phyloP scores from a whole-genome alignment of 1,284 basidiomycete species.

The Sporisorium reilianum region DNA sequence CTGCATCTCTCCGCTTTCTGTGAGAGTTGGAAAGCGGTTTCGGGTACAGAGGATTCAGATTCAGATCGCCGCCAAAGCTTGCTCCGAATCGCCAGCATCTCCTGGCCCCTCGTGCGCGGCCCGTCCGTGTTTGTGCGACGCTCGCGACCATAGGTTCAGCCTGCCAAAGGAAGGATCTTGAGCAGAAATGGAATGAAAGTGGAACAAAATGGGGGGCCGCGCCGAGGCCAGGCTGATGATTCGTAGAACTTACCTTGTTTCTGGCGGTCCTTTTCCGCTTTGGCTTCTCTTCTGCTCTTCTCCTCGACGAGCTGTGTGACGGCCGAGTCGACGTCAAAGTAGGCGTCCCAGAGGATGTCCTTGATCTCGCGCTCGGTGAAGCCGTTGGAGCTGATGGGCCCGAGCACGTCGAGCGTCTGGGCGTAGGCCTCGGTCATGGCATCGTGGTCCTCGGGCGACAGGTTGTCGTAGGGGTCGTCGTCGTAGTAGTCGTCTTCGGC shows the following conservation, averaged over 20 bases:
- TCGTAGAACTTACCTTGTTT: slow-evolving; percentile 49
- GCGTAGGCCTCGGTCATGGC: slow-evolving; percentile 56
- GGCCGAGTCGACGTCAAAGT: slow-evolving; percentile 86
- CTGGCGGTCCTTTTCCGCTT: slow-evolving; percentile 50
- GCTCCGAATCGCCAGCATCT: not conserved
- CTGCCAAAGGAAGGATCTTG: slow-evolving; percentile 14
- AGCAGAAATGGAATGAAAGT: slow-evolving; percentile 16
- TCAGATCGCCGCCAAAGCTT: slow-evolving; percentile 1
- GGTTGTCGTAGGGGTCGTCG: slow-evolving; percentile 62
- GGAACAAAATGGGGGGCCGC: slow-evolving; percentile 21
- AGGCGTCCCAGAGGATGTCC: slow-evolving; percentile 87
- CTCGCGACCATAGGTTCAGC: not conserved
- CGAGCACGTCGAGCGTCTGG: slow-evolving; percentile 54
- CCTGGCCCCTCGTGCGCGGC: slow-evolving; percentile 20
- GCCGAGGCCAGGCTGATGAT: slow-evolving; percentile 18
- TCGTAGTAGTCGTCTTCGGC: slow-evolving; percentile 75
- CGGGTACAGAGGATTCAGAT: slow-evolving; percentile 24
- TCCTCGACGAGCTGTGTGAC: slow-evolving; percentile 76
- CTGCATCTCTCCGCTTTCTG: slow-evolving; percentile 30
- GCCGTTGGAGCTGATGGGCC: slow-evolving; percentile 51
- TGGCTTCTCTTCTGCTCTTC: slow-evolving; percentile 52
- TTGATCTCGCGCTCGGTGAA: slow-evolving; percentile 73
- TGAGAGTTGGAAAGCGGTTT: slow-evolving; percentile 9
- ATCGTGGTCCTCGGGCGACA: slow-evolving; percentile 58
- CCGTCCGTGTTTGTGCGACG: slow-evolving; percentile 5